These are phyloP conservation scores for Aspergillus sp. DNA, from an alignment of 2,329 filamentous ascomycete species.

Conservation along the genomic window DNA sequence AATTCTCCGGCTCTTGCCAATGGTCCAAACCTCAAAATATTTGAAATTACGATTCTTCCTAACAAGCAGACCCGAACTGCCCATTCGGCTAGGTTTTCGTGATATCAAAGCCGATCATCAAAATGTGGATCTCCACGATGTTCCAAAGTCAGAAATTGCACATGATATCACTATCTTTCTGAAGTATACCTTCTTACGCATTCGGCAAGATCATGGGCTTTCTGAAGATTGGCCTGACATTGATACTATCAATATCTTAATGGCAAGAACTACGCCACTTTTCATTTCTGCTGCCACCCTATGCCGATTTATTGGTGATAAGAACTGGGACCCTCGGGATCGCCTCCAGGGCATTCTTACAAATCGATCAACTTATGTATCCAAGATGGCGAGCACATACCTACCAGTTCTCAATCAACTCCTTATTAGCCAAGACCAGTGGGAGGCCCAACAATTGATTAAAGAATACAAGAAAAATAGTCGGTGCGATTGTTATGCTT, in stretches of 20 bases:
- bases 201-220: slow-evolving; percentile 4
- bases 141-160: slow-evolving; percentile 10
- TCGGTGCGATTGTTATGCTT: slow-evolving; percentile 21
- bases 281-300: slow-evolving; percentile 4
- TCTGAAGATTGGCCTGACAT: slow-evolving; percentile 3
- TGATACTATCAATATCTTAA: neutral
- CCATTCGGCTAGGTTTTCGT: neutral
- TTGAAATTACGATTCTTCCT: neutral
- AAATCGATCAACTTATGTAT: slow-evolving; percentile 2
- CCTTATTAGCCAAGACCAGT: slow-evolving; percentile 3
- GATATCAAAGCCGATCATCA: neutral
- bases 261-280: neutral
- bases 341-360: slow-evolving; percentile 9
- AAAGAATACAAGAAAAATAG: slow-evolving; percentile 13
- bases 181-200: slow-evolving; percentile 4
- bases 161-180: slow-evolving; percentile 16
- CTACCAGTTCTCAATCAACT: slow-evolving; percentile 14
- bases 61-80: neutral
- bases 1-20: neutral
- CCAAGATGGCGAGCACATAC: slow-evolving; percentile 20
- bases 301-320: slow-evolving; percentile 2
- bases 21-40: neutral
- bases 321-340: slow-evolving; percentile 5
- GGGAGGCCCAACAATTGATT: slow-evolving; percentile 5
- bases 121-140: slow-evolving; percentile 2